Base-by-base conservation (phyloP, 345 rosid genomes). In the Erodium maritimum region DNA sequence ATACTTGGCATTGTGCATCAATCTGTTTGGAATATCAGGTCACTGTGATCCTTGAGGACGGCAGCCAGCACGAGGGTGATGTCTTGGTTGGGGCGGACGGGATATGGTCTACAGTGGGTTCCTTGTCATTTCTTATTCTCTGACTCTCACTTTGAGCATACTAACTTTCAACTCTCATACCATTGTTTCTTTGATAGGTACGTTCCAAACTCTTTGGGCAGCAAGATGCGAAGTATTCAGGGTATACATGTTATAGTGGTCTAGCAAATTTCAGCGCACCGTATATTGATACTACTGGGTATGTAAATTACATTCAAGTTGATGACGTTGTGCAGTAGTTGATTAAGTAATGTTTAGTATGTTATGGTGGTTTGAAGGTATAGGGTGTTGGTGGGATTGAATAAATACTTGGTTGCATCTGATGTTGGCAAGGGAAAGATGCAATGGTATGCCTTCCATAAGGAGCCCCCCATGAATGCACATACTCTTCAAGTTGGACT, bases 401-500 rank as follows among this genome's bases (percentile, higher is more conserved):
- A 89, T 63, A 95, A 93, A 55, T 93, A 93, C 82, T 93, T 87
- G 51, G 99, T 93, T 55, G 85, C 99, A 60, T 79, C 94, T 6
- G 99, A 93, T 69, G 99, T 89, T 61, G 96, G 99, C 64, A 87
- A 81, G 19, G 99, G 99, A 59, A 89, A 89, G 83, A 93, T 93
- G 95, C 99, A 93, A 69, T 93, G 99, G 95, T 89, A 93, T n/a
- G 99, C 95, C 12, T 93, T 93, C 69, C 83, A 87, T 68, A 73
- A 93, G 46, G 96, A 88, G 65, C 71, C 84, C 19, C 71, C 91
- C 17, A 91, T 95, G 59, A 95, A 96, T 1, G 70, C 63, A 6
- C 96, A 88, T 79, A 57, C 61, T 37, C 82, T 85, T 0, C 45
- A 50, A 61, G 94, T n/a, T n/a, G n/a, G n/a, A n/a, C n/a, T 94